These are phyloP conservation scores for Trichaptum fuscoviolaceum DNA, from an alignment of 768 basidiomycete species.

Conservation along the genomic window DNA sequence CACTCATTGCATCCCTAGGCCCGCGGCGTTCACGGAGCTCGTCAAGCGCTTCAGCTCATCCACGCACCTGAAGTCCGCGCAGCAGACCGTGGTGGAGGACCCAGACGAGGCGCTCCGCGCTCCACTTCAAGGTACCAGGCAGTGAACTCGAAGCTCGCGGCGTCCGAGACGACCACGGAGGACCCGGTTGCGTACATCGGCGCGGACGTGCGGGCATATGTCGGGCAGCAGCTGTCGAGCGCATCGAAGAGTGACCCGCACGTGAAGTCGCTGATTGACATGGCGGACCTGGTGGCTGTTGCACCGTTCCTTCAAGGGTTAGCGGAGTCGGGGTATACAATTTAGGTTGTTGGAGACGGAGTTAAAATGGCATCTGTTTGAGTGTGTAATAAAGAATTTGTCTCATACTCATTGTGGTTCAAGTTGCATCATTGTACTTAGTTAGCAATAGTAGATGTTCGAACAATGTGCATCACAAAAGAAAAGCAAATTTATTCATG, in stretches of 20 bases:
- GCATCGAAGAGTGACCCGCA: constrained; percentile 16
- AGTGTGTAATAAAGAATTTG: too few species aligned
- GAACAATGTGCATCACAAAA: too few species aligned
- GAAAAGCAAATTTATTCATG: too few species aligned
- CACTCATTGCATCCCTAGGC: constrained; percentile 41
- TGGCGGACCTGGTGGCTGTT: constrained; percentile 18
- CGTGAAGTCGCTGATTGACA: constrained; percentile 19
- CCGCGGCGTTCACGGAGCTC: constrained; percentile 59
- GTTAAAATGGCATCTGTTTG: too few species aligned
- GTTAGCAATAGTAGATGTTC: too few species aligned
- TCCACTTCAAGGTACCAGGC: constrained; percentile 96
- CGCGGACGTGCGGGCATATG: constrained; percentile 47
- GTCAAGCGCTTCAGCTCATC: constrained; percentile 26
- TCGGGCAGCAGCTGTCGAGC: constrained; percentile 36
- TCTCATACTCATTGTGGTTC: too few species aligned
- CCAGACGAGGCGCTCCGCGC: constrained; percentile 50
- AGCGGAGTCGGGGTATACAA: constrained; percentile 24
- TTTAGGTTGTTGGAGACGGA: constrained; percentile 6
- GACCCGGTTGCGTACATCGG: constrained; percentile 60
- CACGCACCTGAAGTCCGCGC: constrained; percentile 4
- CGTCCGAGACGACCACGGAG: constrained; percentile 52
- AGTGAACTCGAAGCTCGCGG: constrained; percentile 86
- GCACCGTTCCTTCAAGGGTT: constrained; percentile 28
- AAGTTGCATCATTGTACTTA: too few species aligned
- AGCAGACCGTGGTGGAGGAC: constrained; percentile 34